Conservation (phyloP, 2,329 filamentous ascomycete genomes). For the Neofusicoccum umdonicola region DNA sequence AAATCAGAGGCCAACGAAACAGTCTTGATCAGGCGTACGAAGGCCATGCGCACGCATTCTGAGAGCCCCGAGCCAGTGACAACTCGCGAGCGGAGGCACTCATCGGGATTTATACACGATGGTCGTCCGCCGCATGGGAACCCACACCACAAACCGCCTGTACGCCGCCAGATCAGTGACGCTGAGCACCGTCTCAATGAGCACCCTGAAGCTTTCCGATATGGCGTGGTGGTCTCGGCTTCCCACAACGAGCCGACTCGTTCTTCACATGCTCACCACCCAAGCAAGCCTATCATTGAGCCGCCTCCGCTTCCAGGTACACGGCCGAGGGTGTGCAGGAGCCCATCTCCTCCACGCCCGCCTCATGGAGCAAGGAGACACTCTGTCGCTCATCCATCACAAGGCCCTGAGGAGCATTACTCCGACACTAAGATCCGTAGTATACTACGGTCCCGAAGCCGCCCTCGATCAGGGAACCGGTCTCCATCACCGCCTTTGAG, state of each 20-base stretch:
- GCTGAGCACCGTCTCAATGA: slow-evolving; percentile 27
- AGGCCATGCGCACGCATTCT: not conserved
- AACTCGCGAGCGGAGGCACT: not conserved
- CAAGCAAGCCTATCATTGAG: not conserved
- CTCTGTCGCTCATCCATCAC: slow-evolving; percentile 14
- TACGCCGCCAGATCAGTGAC: slow-evolving; percentile 18
- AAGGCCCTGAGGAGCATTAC: not conserved
- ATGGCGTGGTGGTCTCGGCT: not conserved
- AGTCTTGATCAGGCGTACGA: not conserved
- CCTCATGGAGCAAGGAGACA: slow-evolving; percentile 17
- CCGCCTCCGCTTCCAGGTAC: slow-evolving; percentile 16
- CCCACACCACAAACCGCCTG: not conserved
- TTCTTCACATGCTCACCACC: not conserved
- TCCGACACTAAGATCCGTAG: slow-evolving; percentile 20
- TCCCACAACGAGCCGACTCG: not conserved
- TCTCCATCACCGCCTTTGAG: slow-evolving; percentile 10
- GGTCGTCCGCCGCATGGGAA: not conserved
- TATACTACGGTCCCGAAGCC: slow-evolving; percentile 26
- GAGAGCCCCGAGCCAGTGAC: not conserved
- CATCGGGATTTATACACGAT: slow-evolving; percentile 3
- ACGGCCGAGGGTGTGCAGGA: slow-evolving; percentile 8
- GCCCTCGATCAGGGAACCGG: slow-evolving; percentile 22
- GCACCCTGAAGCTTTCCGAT: slow-evolving; percentile 25
- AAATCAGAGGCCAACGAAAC: slow-evolving; percentile 9
- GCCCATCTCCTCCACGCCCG: slow-evolving; percentile 21